A percentile compares a stretch with the other conserved stretches of the same genome.
phyloP scores from a whole-genome alignment of 805 yeast genomes.

The Schwanniomyces sp. region DNA sequence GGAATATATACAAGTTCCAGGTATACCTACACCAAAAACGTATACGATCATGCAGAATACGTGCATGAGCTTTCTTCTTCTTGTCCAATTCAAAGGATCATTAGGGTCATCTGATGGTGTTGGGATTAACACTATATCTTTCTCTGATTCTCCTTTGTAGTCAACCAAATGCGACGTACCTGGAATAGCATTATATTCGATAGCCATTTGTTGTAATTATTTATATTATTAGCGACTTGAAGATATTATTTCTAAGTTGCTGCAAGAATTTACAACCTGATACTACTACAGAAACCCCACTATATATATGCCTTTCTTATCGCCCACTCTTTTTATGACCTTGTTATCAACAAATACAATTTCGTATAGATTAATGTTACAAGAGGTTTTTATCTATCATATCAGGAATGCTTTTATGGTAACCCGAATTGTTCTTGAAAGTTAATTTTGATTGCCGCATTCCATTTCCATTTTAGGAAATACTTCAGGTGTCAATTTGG shows the following conservation, averaged over 20 bases:
- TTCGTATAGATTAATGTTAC: background rate
- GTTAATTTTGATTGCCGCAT: background rate
- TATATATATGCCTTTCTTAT: too few relatives aligned
- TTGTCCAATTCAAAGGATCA: conserved; percentile 69
- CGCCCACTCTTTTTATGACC: too few relatives aligned
- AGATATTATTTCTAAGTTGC: background rate
- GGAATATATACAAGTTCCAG: conserved; percentile 1
- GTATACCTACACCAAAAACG: conserved; percentile 41
- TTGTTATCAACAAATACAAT: too few relatives aligned
- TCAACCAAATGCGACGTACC: conserved; percentile 7
- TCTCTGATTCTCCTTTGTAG: background rate
- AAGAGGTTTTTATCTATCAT: background rate
- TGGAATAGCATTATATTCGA: conserved; percentile 4
- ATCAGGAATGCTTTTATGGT: background rate
- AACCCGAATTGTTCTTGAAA: background rate
- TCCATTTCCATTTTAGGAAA: background rate
- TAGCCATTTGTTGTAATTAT: background rate
- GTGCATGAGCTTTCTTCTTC: conserved; percentile 45
- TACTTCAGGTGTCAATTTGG: background rate
- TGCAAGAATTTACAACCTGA: background rate
- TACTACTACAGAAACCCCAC: too few relatives aligned
- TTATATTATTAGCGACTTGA: background rate
- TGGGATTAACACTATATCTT: conserved; percentile 54
- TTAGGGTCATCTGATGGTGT: conserved; percentile 68
- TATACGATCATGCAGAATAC: conserved; percentile 34